Percentiles rank a stretch among this genome's conserved stretches.
Conservation (phyloP, 2,329 filamentous ascomycete species). For the Corynespora cassiicola region DNA sequence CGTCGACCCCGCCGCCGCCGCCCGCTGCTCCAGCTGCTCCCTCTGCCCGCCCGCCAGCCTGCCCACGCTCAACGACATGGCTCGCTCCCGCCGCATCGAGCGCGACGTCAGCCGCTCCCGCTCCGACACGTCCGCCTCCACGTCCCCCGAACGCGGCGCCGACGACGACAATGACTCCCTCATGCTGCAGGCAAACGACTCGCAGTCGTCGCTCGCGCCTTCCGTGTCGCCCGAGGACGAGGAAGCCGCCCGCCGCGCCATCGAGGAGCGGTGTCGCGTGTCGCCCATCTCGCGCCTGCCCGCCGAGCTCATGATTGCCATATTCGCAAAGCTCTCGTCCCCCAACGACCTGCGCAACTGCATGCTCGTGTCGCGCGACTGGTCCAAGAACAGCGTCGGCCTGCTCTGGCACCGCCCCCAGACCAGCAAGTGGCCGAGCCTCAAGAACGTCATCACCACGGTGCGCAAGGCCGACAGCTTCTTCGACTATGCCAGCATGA, state of each 20-base stretch:
- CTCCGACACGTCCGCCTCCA: conserved; percentile 69
- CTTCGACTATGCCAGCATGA: conserved; percentile 88
- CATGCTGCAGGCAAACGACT: conserved; percentile 82
- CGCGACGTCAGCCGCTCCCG: conserved; percentile 42
- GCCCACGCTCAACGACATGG: conserved; percentile 25
- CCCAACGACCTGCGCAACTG: conserved; percentile 81
- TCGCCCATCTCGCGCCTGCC: conserved; percentile 86
- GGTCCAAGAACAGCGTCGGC: conserved; percentile 91
- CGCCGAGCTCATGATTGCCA: conserved; percentile 91
- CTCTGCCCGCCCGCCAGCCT: conserved; percentile 8
- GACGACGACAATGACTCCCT: conserved; percentile 96
- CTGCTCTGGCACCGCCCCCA: conserved; percentile 93
- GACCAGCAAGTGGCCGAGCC: conserved; percentile 84
- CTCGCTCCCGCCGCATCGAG: conserved; percentile 39
- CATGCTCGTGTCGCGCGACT: conserved; percentile 93
- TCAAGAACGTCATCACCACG: conserved; percentile 80
- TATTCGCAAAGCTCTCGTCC: conserved; percentile 83
- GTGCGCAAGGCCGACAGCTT: conserved; percentile 75
- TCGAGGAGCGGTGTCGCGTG: conserved; percentile 70
- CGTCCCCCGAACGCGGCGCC: conserved; percentile 76
- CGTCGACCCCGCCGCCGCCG: no score
- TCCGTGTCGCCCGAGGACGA: conserved; percentile 78
- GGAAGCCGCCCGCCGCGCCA: conserved; percentile 67
- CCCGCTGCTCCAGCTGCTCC: conserved; percentile 2
- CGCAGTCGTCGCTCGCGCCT: conserved; percentile 86